Conservation (phyloP, 2,329 filamentous ascomycete species). For the Diaporthe vaccinii region DNA sequence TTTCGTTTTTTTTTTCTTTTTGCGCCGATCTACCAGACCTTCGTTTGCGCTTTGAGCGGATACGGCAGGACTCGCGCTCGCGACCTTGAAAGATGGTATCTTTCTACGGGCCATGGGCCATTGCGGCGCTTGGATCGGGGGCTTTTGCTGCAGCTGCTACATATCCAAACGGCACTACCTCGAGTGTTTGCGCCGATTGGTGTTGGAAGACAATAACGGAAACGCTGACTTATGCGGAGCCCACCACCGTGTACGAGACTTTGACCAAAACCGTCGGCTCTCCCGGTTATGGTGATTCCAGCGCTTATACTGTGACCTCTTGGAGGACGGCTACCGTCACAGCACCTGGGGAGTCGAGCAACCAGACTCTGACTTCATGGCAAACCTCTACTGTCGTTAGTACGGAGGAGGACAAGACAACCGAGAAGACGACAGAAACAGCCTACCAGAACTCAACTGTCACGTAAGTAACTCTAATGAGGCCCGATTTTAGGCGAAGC, state of each 20-base stretch:
- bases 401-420: slow-evolving; percentile 27
- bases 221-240: slow-evolving; percentile 2
- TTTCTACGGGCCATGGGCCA: slow-evolving; percentile 34
- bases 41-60: slow-evolving; percentile 34
- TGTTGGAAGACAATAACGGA: slow-evolving; percentile 39
- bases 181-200: slow-evolving; percentile 29
- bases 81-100: slow-evolving; percentile 37
- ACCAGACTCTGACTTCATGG: slow-evolving; percentile 30
- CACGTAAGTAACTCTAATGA: slow-evolving; percentile 10
- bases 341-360: slow-evolving; percentile 14
- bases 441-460: slow-evolving; percentile 28
- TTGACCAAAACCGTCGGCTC: slow-evolving; percentile 1
- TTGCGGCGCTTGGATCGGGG: slow-evolving; percentile 35
- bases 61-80: slow-evolving; percentile 24
- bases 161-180: slow-evolving; percentile 34
- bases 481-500: background rate
- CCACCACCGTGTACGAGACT: slow-evolving; percentile 20
- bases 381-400: slow-evolving; percentile 25
- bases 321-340: slow-evolving; percentile 31
- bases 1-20: slow-evolving; percentile 37
- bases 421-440: slow-evolving; percentile 33
- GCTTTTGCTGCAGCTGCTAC: slow-evolving; percentile 19
- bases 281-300: background rate
- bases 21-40: slow-evolving; percentile 29
- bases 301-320: slow-evolving; percentile 11